These are phyloP conservation scores for Simmondsia chinensis DNA, from an alignment of 148 eudicot species.

Conservation along the genomic window DNA sequence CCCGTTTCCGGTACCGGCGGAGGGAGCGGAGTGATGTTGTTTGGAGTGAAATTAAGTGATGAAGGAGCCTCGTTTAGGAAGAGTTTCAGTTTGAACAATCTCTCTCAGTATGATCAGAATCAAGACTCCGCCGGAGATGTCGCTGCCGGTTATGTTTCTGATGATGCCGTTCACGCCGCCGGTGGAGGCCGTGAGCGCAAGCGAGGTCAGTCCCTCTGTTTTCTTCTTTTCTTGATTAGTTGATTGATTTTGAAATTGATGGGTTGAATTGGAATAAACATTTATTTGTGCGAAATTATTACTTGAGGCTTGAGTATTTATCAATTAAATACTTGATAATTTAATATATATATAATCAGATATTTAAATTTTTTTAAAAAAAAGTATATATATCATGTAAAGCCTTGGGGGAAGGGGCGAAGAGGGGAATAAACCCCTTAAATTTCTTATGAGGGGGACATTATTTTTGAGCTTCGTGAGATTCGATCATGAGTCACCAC, in stretches of 20 bases:
- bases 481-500: no score
- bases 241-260: not conserved
- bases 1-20: not conserved
- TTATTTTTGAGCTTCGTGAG: no score
- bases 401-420: no score
- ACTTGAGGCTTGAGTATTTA: no score
- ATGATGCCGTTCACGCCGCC: conserved; percentile 64
- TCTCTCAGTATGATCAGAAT: conserved; percentile 49
- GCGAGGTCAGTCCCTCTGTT: conserved; percentile 32
- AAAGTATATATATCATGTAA: no score
- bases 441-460: no score
- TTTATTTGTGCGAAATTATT: no score
- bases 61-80: conserved; percentile 27
- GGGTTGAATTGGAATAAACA: not conserved
- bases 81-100: conserved; percentile 62
- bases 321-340: no score
- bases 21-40: conserved; percentile 36
- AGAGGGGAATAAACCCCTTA: no score
- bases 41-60: conserved; percentile 42
- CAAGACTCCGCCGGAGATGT: conserved; percentile 25
- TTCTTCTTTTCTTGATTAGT: not conserved
- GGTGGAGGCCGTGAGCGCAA: conserved; percentile 59
- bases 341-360: no score
- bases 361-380: no score
- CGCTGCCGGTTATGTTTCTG: conserved; percentile 65